phyloP scores from a whole-genome alignment of 2,329 filamentous ascomycete species.

The Plectosphaerella cucumerina region DNA sequence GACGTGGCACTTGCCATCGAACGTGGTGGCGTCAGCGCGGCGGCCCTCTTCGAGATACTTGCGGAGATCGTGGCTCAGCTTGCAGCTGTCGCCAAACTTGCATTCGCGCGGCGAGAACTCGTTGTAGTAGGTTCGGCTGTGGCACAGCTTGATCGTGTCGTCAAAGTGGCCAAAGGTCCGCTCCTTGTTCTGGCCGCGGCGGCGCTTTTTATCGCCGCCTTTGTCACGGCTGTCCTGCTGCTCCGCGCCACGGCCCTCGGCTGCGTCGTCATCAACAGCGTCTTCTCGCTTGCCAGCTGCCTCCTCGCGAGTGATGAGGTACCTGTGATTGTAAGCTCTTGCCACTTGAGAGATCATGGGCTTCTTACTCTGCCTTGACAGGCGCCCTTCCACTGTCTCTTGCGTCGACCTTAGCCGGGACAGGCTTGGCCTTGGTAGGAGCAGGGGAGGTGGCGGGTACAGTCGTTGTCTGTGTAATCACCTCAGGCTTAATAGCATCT shows the following conservation, averaged over 20 bases:
- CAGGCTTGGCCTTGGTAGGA: conserved; percentile 6
- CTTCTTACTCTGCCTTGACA: conserved; percentile 30
- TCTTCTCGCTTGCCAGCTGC: conserved; percentile 51
- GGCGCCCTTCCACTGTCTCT: conserved; percentile 23
- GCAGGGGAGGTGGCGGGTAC: background rate
- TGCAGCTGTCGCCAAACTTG: conserved; percentile 75
- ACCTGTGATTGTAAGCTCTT: conserved; percentile 18
- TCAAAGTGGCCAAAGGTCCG: conserved; percentile 76
- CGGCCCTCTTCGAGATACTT: conserved; percentile 81
- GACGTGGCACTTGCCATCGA: conserved; percentile 76
- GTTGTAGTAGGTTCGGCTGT: conserved; percentile 62
- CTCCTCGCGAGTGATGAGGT: conserved; percentile 21
- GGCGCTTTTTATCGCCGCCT: conserved; percentile 41
- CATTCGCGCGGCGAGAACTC: conserved; percentile 83
- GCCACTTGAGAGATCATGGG: background rate
- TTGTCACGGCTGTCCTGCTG: conserved; percentile 26
- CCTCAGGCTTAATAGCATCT: background rate
- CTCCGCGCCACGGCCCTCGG: conserved; percentile 36
- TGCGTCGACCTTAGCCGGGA: conserved; percentile 8
- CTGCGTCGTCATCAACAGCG: conserved; percentile 42
- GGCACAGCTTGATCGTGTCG: conserved; percentile 75
- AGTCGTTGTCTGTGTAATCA: background rate
- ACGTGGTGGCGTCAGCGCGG: conserved; percentile 71
- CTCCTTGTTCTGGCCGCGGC: conserved; percentile 68
- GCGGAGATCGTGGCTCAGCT: conserved; percentile 76